Conservation (phyloP, 352 stramenopile species). For the Phytophthora sansomeana region DNA sequence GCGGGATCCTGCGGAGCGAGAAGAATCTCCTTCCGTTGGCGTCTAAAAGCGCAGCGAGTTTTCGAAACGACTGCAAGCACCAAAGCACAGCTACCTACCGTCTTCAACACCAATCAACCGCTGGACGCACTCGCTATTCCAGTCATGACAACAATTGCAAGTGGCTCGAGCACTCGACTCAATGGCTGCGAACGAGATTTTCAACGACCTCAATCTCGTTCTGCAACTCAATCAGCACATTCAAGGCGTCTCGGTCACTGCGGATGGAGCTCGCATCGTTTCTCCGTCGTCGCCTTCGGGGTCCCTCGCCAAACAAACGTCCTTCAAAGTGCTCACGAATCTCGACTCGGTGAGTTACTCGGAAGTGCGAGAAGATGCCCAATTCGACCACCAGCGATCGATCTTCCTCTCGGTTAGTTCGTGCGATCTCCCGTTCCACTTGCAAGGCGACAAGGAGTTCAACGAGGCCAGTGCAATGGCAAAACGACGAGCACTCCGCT, state of each 20-base stretch:
- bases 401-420: conserved; percentile 32
- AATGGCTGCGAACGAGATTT: conserved; percentile 66
- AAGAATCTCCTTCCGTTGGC: conserved; percentile 37
- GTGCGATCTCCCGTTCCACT: conserved; percentile 69
- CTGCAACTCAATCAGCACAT: conserved; percentile 79
- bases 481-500: conserved; percentile 60
- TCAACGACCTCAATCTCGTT: conserved; percentile 79
- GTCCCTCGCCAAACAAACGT: conserved; percentile 53
- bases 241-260: conserved; percentile 42
- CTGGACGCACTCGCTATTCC: conserved; percentile 12
- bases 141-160: background rate
- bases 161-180: background rate
- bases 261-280: conserved; percentile 20
- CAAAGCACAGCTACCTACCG: background rate
- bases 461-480: conserved; percentile 68
- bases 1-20: conserved; percentile 27
- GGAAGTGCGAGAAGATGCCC: conserved; percentile 54
- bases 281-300: conserved; percentile 11
- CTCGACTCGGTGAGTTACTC: conserved; percentile 54
- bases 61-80: conserved; percentile 24
- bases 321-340: conserved; percentile 79
- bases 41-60: conserved; percentile 15
- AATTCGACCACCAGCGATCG: conserved; percentile 76
- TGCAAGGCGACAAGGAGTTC: conserved; percentile 75
- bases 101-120: conserved; percentile 5